Percentiles rank a stretch among this genome's conserved stretches.
Conservation (phyloP, 495 filamentous ascomycete species). For the Tuber brumale region DNA sequence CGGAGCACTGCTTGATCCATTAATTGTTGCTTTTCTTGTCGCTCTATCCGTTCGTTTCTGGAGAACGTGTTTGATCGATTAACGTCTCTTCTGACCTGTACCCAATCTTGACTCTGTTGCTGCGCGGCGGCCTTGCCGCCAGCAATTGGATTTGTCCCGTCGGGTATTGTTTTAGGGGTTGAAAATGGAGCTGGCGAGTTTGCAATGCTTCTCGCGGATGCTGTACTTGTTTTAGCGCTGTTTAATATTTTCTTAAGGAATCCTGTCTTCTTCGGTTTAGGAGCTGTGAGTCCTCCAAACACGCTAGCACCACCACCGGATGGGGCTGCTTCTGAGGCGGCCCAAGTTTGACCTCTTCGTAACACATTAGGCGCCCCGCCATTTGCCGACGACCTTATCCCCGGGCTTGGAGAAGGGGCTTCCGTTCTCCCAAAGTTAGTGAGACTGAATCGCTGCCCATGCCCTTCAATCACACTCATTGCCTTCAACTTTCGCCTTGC, state of each 20-base stretch:
- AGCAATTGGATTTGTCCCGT: constrained; percentile 51
- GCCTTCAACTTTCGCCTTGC: constrained; percentile 64
- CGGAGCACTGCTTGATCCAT: constrained; percentile 81
- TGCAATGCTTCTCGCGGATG: constrained; percentile 79
- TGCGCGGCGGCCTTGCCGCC: constrained; percentile 46
- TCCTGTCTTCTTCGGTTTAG: constrained; percentile 82
- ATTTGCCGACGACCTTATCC: constrained; percentile 18
- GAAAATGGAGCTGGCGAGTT: constrained; percentile 48
- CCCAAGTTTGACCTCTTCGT: constrained; percentile 38
- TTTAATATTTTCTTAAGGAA: constrained; percentile 97
- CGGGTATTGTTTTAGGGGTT: constrained; percentile 44
- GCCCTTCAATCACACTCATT: constrained; percentile 49
- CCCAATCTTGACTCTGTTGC: constrained; percentile 68
- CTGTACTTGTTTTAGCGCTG: constrained; percentile 86
- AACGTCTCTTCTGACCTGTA: constrained; percentile 89
- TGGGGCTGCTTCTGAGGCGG: constrained; percentile 17
- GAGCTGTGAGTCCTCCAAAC: constrained; percentile 74
- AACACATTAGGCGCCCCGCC: constrained; percentile 10
- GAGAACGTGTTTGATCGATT: constrained; percentile 91
- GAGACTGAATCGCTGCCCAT: constrained; percentile 4
- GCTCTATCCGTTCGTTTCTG: constrained; percentile 74
- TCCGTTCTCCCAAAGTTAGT: constrained; percentile 51
- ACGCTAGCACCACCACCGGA: constrained; percentile 41
- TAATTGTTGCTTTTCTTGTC: constrained; percentile 91
- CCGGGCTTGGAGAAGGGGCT: constrained; percentile 48